A percentile compares a stretch with the other conserved stretches of the same genome.
phyloP scores from a whole-genome alignment of 805 yeast species.

The Hanseniaspora clermontiae region DNA sequence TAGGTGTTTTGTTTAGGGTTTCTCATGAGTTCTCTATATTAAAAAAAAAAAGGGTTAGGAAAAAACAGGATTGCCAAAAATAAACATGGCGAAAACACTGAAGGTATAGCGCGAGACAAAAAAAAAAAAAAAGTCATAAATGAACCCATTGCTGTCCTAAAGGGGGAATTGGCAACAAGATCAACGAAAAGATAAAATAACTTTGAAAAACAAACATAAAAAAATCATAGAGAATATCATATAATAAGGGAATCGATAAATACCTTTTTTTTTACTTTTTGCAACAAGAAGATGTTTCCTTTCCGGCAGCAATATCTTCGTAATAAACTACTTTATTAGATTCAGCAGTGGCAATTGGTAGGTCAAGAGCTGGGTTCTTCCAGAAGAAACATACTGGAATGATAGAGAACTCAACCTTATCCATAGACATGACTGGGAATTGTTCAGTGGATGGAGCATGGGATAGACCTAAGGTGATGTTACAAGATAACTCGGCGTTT shows the following conservation, averaged over 20 bases:
- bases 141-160: too few species aligned
- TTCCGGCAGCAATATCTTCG: conserved; percentile 21
- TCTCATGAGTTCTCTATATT: too few species aligned
- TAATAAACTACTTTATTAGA: conserved; percentile 50
- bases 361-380: conserved; percentile 63
- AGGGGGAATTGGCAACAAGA: too few species aligned
- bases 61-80: too few species aligned
- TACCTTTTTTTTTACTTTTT: not conserved
- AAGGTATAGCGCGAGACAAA: too few species aligned
- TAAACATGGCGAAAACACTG: too few species aligned
- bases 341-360: conserved; percentile 55
- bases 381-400: conserved; percentile 65
- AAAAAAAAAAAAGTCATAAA: too few species aligned
- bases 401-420: conserved; percentile 54
- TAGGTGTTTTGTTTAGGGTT: too few species aligned
- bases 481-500: conserved; percentile 62
- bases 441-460: conserved; percentile 76
- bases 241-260: not conserved
- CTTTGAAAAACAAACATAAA: too few species aligned
- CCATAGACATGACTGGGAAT: conserved; percentile 85
- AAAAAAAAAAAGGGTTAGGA: too few species aligned
- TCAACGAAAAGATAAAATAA: too few species aligned
- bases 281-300: conserved; percentile 6
- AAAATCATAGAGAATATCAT: not conserved
- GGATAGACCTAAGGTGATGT: conserved; percentile 73